Percentiles rank a stretch among this genome's conserved stretches.
Evolutionary conservation across 2,329 filamentous ascomycete species (phyloP).

Genomic region (Emergomyces orientalis): DNA sequence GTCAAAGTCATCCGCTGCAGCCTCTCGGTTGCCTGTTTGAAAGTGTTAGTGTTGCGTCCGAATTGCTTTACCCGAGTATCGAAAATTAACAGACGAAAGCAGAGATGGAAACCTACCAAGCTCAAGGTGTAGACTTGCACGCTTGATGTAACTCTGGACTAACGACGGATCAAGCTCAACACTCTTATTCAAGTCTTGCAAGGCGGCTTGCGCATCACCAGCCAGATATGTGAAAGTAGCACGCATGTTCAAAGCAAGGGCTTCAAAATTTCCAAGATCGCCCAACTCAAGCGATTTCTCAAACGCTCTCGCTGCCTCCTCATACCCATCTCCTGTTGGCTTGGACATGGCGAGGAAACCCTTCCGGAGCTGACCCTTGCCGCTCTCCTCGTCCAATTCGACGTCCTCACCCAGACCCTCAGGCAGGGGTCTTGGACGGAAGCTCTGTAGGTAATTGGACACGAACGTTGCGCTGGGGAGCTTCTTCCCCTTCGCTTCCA

Average conservation of each 20-base stretch:
- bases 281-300: constrained; percentile 77
- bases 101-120: constrained; percentile 50
- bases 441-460: constrained; percentile 97
- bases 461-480: constrained; percentile 94
- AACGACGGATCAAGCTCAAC: constrained; percentile 79
- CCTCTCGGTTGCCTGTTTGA: constrained; percentile 63
- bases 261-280: constrained; percentile 72
- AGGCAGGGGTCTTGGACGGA: constrained; percentile 73
- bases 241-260: constrained; percentile 89
- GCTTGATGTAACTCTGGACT: constrained; percentile 97
- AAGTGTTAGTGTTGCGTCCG: not conserved
- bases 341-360: constrained; percentile 72
- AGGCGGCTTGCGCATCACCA: constrained; percentile 74
- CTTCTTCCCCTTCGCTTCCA: constrained; percentile 70
- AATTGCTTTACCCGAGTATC: not conserved
- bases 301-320: constrained; percentile 76
- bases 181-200: constrained; percentile 82
- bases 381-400: constrained; percentile 68
- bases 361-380: constrained; percentile 75
- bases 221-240: constrained; percentile 91
- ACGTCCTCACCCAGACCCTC: constrained; percentile 70
- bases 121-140: constrained; percentile 95
- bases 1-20: constrained; percentile 79
- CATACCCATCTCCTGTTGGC: constrained; percentile 85
- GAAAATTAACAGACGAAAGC: not conserved